Percentiles rank a stretch among this genome's conserved stretches.
phyloP scores from a whole-genome alignment of 1,139 yeast species.

The Spencermartinsiella ligniputridi region DNA sequence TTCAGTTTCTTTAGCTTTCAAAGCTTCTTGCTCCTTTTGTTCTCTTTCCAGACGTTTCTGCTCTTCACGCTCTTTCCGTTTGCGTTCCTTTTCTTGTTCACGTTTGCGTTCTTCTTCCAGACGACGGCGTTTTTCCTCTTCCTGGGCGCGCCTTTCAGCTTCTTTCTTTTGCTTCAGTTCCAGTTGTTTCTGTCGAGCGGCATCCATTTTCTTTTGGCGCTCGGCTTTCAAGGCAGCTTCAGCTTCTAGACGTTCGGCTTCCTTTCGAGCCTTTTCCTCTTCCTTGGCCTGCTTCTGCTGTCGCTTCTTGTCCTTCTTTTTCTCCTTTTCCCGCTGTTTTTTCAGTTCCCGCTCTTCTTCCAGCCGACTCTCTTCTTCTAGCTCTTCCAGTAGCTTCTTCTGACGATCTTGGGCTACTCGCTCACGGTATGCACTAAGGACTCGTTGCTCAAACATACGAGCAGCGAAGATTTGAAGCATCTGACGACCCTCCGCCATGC shows the following conservation, averaged over 20 bases:
- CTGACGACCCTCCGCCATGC: slow-evolving; percentile 71
- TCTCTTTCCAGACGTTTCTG: slow-evolving; percentile 38
- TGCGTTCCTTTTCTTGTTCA: slow-evolving; percentile 43
- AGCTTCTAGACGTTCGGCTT: slow-evolving; percentile 49
- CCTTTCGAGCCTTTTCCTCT: slow-evolving; percentile 60
- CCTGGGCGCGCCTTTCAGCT: slow-evolving; percentile 37
- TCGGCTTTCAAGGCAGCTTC: slow-evolving; percentile 43
- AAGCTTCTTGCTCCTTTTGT: slow-evolving; percentile 28
- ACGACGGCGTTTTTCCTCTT: slow-evolving; percentile 31
- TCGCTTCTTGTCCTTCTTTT: slow-evolving; percentile 72
- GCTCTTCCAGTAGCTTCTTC: slow-evolving; percentile 65
- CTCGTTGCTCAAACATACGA: slow-evolving; percentile 64
- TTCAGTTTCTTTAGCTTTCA: slow-evolving; percentile 7
- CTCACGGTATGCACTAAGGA: slow-evolving; percentile 68
- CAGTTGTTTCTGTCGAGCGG: slow-evolving; percentile 50
- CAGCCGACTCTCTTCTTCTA: slow-evolving; percentile 70
- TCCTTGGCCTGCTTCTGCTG: slow-evolving; percentile 68
- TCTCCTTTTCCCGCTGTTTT: slow-evolving; percentile 67
- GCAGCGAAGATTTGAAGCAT: slow-evolving; percentile 74
- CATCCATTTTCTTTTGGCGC: slow-evolving; percentile 52
- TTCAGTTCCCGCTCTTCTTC: slow-evolving; percentile 69
- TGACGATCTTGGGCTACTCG: slow-evolving; percentile 72
- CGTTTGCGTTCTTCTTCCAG: slow-evolving; percentile 45
- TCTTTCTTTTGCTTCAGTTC: slow-evolving; percentile 46
- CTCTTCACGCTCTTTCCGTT: slow-evolving; percentile 38